Evolutionary conservation across 2,329 filamentous ascomycete species (phyloP).

Genomic region (Chrysoporthe deuterocubensis): DNA sequence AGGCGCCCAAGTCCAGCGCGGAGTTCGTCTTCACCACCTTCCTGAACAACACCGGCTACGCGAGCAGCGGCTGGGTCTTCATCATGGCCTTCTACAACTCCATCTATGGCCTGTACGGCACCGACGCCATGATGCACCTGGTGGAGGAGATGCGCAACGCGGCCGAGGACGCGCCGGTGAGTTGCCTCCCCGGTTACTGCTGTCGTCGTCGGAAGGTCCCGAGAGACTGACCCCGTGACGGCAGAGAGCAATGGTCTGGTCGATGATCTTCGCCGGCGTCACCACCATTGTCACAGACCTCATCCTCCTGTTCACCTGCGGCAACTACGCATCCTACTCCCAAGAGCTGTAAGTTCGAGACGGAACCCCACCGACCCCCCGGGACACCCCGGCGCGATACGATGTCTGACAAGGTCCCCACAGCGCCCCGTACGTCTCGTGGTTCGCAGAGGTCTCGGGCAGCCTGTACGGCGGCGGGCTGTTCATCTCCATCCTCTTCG

Average conservation of each 20-base stretch:
- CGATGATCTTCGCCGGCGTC: conserved; percentile 9
- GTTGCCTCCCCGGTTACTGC: not conserved
- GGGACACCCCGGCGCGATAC: too few species aligned
- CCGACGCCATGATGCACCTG: conserved; percentile 14
- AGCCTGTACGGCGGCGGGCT: conserved; percentile 7
- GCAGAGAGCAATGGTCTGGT: conserved; percentile 15
- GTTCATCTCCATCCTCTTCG: conserved; percentile 8
- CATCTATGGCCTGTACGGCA: conserved; percentile 5
- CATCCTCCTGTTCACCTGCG: conserved; percentile 12
- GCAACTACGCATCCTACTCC: not conserved
- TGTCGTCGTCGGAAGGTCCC: not conserved
- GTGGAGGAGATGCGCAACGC: conserved; percentile 16
- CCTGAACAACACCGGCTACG: conserved; percentile 10
- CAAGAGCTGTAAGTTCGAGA: conserved; percentile 11
- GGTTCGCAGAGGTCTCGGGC: conserved; percentile 6
- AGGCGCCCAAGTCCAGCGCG: conserved; percentile 12
- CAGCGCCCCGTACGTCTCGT: conserved; percentile 8
- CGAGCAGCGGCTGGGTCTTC: conserved; percentile 8
- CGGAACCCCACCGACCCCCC: not conserved
- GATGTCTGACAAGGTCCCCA: not conserved
- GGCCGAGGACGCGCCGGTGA: conserved; percentile 11
- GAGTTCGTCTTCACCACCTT: conserved; percentile 9
- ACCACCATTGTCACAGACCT: conserved; percentile 7
- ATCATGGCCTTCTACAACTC: conserved; percentile 16
- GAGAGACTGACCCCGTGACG: not conserved